phyloP scores from a whole-genome alignment of 768 basidiomycete species.

The Daedaleopsis nitida region DNA sequence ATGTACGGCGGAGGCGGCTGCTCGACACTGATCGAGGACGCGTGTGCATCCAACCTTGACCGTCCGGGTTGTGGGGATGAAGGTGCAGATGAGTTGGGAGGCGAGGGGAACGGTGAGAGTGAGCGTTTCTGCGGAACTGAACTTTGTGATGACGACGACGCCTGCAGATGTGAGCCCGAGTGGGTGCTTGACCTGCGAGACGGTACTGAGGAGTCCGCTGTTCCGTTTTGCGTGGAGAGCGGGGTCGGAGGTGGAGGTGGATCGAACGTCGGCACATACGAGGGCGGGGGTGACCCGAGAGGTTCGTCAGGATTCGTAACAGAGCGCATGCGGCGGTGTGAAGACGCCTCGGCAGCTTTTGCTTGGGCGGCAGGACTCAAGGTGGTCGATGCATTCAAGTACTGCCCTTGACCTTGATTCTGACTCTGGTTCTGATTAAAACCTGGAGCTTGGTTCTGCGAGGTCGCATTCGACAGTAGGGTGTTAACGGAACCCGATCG shows the following conservation, averaged over 20 bases:
- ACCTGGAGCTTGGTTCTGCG: not conserved
- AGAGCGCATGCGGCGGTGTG: slow-evolving; percentile 18
- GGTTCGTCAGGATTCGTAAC: slow-evolving; percentile 20
- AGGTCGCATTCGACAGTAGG: not conserved
- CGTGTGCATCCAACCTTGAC: slow-evolving; percentile 20
- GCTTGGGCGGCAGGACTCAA: slow-evolving; percentile 7
- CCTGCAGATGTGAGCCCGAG: slow-evolving; percentile 2
- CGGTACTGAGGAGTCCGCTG: slow-evolving; percentile 8
- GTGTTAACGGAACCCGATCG: slow-evolving; percentile 8
- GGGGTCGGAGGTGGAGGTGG: slow-evolving; percentile 4
- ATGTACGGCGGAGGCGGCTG: slow-evolving; percentile 22
- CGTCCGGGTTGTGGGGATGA: slow-evolving; percentile 12
- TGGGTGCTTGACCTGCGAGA: slow-evolving; percentile 11
- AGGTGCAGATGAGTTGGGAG: slow-evolving; percentile 15
- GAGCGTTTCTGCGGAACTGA: slow-evolving; percentile 18
- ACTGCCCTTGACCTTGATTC: slow-evolving; percentile 2
- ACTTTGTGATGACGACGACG: slow-evolving; percentile 8
- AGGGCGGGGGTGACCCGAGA: slow-evolving; percentile 18
- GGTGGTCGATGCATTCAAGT: not conserved
- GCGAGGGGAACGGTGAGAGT: slow-evolving; percentile 18
- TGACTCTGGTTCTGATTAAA: slow-evolving; percentile 2
- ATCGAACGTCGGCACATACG: slow-evolving; percentile 11
- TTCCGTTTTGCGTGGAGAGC: not conserved
- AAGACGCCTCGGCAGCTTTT: slow-evolving; percentile 14
- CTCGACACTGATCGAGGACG: slow-evolving; percentile 21